Base-by-base conservation (phyloP, 179 eudicot genomes). In the Corrigiola litoralis region DNA sequence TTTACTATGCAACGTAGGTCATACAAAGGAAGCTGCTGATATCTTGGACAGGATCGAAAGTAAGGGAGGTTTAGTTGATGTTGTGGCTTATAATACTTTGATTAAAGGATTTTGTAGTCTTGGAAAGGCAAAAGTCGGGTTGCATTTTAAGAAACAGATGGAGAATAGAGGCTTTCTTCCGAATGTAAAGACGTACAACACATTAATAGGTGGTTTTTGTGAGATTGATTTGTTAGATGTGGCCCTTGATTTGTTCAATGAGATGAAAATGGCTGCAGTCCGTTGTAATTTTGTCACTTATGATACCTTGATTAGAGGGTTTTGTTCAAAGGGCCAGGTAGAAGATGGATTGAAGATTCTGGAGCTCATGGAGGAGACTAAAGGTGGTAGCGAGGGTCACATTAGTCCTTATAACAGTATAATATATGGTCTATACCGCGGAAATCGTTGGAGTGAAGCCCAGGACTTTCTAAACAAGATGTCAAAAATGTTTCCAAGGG, bases 111-210 rank as follows among this genome's bases (percentile, higher is more conserved):
- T 87, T 32, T 82, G 88, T 60, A 75, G 50, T 29, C 9, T 68
- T 11, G 84, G 88, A 34, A 94, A 94, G 80, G 79, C 79, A 0
- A 87, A 80, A 71, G 77, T 79, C 20, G 91, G 82, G 17, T 10
- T 72, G 52, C 81, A 80, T 14, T 83, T 73, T 53, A 69, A 84
- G 65, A 86, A 88, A 79, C 81, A 86, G 66, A 94, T 94, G 99
- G 99, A 90, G 87, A 72, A 41, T 42, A 88, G 83, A 77, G 97
- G 97, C 11, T 75, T 78, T 72, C 79, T 94, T 32, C 97, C 99
- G 3, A 90, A 84, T 79, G 80, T 76, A 16, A 83, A 84, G 47
- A 94, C 97, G 7, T 94, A 94, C 64, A 90, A 90, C 65, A 64
- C 56, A 16, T 69, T 90, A 56, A 88, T 94, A n/a, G 41, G 69